A percentile compares a stretch with the other conserved stretches of the same genome.
Conservation (phyloP, 2,329 filamentous ascomycete genomes). For the Aschersonia sp. region DNA sequence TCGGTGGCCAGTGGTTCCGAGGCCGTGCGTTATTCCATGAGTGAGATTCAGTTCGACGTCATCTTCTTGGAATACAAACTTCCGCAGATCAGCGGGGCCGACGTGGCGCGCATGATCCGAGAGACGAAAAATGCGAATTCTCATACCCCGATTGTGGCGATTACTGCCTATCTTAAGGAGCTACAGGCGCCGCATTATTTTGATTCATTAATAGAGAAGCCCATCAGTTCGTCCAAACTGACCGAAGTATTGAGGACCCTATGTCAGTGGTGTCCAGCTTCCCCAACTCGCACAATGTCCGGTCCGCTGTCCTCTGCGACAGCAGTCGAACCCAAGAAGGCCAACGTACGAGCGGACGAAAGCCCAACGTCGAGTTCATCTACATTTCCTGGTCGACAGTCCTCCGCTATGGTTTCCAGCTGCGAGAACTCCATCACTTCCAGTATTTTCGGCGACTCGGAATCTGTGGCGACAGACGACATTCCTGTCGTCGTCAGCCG, state of each 20-base stretch:
- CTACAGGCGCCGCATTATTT: slow-evolving; percentile 91
- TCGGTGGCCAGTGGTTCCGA: slow-evolving; percentile 82
- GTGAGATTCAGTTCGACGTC: slow-evolving; percentile 96
- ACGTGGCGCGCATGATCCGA: slow-evolving; percentile 93
- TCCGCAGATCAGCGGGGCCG: slow-evolving; percentile 85
- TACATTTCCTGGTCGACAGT: slow-evolving; percentile 51
- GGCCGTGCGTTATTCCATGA: slow-evolving; percentile 83
- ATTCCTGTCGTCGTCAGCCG: slow-evolving; percentile 61
- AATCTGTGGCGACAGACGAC: slow-evolving; percentile 66
- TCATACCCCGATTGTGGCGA: slow-evolving; percentile 87
- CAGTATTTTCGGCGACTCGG: slow-evolving; percentile 75
- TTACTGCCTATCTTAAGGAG: slow-evolving; percentile 97
- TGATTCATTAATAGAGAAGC: slow-evolving; percentile 89
- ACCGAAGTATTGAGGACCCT: slow-evolving; percentile 75
- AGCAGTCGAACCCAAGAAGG: slow-evolving; percentile 50
- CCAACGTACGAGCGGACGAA: slow-evolving; percentile 52
- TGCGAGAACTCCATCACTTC: slow-evolving; percentile 81
- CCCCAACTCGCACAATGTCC: slow-evolving; percentile 27
- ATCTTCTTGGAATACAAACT: slow-evolving; percentile 97
- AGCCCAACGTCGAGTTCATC: slow-evolving; percentile 75
- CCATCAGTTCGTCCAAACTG: slow-evolving; percentile 81
- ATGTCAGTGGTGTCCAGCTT: slow-evolving; percentile 84
- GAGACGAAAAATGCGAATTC: slow-evolving; percentile 93
- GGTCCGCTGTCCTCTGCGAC: slow-evolving; percentile 41
- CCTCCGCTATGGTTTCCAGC: slow-evolving; percentile 67